These are phyloP conservation scores for Kodamaea leandrae DNA, from an alignment of 805 yeast genomes.

Conservation along the genomic window DNA sequence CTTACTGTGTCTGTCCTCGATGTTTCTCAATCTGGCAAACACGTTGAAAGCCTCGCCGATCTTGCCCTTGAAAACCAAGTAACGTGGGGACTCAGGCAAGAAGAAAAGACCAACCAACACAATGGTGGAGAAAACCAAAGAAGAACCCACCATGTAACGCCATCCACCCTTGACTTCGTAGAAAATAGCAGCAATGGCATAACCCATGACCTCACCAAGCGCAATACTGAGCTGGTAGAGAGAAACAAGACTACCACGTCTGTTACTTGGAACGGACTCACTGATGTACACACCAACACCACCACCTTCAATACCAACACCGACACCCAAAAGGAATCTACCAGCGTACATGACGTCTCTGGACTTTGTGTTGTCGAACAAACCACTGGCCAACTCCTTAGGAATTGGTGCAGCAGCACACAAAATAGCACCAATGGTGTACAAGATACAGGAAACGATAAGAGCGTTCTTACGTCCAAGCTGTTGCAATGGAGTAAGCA, in stretches of 20 bases:
- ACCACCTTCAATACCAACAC: slow-evolving; percentile 67
- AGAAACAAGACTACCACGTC: slow-evolving; percentile 60
- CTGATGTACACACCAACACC: slow-evolving; percentile 61
- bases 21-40: slow-evolving; percentile 56
- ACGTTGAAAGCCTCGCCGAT: slow-evolving; percentile 55
- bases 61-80: slow-evolving; percentile 65
- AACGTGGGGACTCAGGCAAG: slow-evolving; percentile 88
- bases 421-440: slow-evolving; percentile 58
- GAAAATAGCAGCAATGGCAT: slow-evolving; percentile 61
- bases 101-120: slow-evolving; percentile 53
- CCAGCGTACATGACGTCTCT: slow-evolving; percentile 47
- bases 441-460: slow-evolving; percentile 55
- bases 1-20: slow-evolving; percentile 42
- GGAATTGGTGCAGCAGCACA: slow-evolving; percentile 39
- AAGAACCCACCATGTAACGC: slow-evolving; percentile 66
- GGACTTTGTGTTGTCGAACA: slow-evolving; percentile 19
- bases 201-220: slow-evolving; percentile 64
- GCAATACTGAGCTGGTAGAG: slow-evolving; percentile 65
- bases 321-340: slow-evolving; percentile 58
- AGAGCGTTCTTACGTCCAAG: slow-evolving; percentile 57
- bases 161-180: slow-evolving; percentile 56
- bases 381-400: not conserved
- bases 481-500: slow-evolving; percentile 58
- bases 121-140: slow-evolving; percentile 41
- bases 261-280: slow-evolving; percentile 56